Evolutionary conservation across 139 green algal species (phyloP), one percentile per base, ranked within the genome.

Genomic region (Coccomyxa sp.): DNA sequence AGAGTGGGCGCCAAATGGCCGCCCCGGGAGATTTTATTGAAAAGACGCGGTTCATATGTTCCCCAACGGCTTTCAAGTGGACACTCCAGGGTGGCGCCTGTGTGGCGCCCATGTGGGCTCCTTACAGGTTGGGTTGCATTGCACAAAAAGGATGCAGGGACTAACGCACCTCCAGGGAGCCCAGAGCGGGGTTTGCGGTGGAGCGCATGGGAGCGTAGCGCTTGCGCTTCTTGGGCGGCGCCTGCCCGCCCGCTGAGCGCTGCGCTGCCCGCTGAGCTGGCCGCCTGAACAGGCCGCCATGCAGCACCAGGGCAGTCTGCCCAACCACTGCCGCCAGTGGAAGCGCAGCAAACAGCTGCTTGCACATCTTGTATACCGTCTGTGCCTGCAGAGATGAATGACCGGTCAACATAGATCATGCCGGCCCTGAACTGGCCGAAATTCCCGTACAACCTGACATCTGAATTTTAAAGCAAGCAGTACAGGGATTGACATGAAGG

Each of bases 291-390:
- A 84, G 76, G 10, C 74, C 94, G 50, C 95, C 96, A 82, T 99
- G 96, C 71, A 96, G 81, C 7, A 99, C 88, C 27, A 98, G 87
- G 3, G 92, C 93, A 27, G 79, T 82, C 16, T 55, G 33, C 0
- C 74, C 79, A 0, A 99, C 78, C 22, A 94, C 70, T 1, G 92
- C 92, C 7, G 89, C 89, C 79, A 98, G 84, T 0, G 94, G 94
- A 41, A 98, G 84, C 8, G 72, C 35, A 0, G 88, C 76, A 82
- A 98, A 98, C 2, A 96, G 33, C 33, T 81, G 80, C 78, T 90
- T 90, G 83, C 79, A 92, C 0, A 82, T 76, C 9, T 74, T 79
- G 78, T 86, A 92, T 27, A 73, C n/a, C 31, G 24, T 37, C 33
- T 73, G 68, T 18, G 24, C 68, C 33, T 36, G 33, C 68, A 73